Percentiles rank a stretch among this genome's conserved stretches.
phyloP scores from a whole-genome alignment of 2,329 filamentous ascomycete species.

The Beauveria caledonica region DNA sequence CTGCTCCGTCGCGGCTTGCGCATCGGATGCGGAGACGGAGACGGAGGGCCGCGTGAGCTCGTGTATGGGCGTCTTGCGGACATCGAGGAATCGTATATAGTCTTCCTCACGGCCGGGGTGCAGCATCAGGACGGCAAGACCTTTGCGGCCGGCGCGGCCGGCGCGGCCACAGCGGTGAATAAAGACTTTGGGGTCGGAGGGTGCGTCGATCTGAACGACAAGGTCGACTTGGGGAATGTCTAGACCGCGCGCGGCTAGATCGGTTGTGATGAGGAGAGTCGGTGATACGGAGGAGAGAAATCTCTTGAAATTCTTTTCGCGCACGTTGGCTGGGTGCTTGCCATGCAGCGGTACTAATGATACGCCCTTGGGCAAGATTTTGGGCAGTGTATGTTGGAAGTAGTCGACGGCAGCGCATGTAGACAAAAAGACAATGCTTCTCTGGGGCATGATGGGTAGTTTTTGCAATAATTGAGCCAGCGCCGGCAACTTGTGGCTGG shows the following conservation, averaged over 20 bases:
- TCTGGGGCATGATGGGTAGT: conserved; percentile 67
- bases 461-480: conserved; percentile 61
- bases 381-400: conserved; percentile 71
- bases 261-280: conserved; percentile 81
- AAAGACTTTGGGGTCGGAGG: conserved; percentile 84
- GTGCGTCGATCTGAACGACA: conserved; percentile 79
- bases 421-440: conserved; percentile 84
- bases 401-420: conserved; percentile 95
- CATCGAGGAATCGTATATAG: conserved; percentile 77
- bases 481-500: conserved; percentile 72
- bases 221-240: conserved; percentile 90
- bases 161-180: conserved; percentile 88
- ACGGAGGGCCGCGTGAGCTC: conserved; percentile 52
- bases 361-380: conserved; percentile 60
- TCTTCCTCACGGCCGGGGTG: conserved; percentile 81
- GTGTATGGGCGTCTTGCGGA: conserved; percentile 76
- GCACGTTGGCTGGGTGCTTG: conserved; percentile 80
- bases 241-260: conserved; percentile 81
- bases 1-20: conserved; percentile 42
- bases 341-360: conserved; percentile 77
- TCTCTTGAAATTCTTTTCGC: conserved; percentile 76
- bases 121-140: conserved; percentile 77
- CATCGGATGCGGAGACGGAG: conserved; percentile 52
- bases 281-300: conserved; percentile 70
- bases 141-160: conserved; percentile 78